Conservation (phyloP, 169 alveolate genomes). For the Plasmodium relictum region DNA sequence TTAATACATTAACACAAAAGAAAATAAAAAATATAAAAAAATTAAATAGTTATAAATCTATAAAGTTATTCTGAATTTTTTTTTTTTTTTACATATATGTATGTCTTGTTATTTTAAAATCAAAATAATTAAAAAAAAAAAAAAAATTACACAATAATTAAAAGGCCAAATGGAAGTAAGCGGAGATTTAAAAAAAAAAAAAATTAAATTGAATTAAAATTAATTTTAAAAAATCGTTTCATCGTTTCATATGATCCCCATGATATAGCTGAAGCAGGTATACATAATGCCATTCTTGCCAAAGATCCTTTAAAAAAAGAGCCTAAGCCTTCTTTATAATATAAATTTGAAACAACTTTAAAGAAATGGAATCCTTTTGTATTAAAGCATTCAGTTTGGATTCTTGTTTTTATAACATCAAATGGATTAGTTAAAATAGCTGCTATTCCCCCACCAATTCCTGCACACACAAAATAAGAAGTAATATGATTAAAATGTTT, state of each 20-base stretch:
- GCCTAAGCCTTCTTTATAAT: conserved; percentile 88
- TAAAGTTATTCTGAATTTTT: neutral
- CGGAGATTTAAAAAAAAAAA: neutral
- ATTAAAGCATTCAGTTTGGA: conserved; percentile 93
- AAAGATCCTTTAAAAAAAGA: conserved; percentile 94
- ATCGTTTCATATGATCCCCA: conserved; percentile 97
- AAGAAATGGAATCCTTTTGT: conserved; percentile 79
- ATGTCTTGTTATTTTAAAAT: conserved; percentile 16
- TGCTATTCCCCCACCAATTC: conserved; percentile 97
- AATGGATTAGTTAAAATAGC: conserved; percentile 96
- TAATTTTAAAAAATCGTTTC: conserved; percentile 80
- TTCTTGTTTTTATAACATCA: conserved; percentile 96
- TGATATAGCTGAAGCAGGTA: conserved; percentile 96
- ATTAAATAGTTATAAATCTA: neutral
- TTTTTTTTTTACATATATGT: neutral
- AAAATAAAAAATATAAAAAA: neutral
- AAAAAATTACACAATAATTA: conserved; percentile 11
- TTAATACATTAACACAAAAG: too few relatives aligned
- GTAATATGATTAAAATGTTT: conserved; percentile 74
- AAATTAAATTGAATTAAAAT: conserved; percentile 48
- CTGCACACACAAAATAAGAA: conserved; percentile 91
- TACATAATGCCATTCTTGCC: conserved; percentile 91
- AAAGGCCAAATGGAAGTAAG: conserved; percentile 10
- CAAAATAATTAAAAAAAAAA: conserved; percentile 36
- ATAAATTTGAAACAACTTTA: conserved; percentile 82